Evolutionary conservation across 352 stramenopile species (phyloP).

Genomic region (Pythium plurisporium): DNA sequence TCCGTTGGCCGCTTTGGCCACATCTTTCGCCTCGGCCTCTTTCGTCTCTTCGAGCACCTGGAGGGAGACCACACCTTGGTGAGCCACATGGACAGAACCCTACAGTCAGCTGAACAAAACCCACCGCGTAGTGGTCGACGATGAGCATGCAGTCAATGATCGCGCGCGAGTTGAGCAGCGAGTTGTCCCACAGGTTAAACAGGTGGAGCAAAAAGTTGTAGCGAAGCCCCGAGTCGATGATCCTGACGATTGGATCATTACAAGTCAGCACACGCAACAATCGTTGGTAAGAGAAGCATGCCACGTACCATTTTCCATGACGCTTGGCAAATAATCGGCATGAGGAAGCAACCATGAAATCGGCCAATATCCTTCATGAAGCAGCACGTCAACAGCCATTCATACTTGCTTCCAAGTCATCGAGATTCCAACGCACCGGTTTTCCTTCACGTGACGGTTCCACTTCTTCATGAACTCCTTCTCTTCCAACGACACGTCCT

Average conservation of each 20-base stretch:
- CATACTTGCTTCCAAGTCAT: background rate
- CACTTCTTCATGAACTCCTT: conserved; percentile 91
- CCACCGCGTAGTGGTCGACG: conserved; percentile 50
- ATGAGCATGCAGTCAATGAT: conserved; percentile 89
- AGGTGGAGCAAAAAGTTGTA: conserved; percentile 87
- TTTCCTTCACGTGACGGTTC: conserved; percentile 82
- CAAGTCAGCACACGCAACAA: no score
- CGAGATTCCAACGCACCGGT: conserved; percentile 36
- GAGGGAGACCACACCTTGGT: background rate
- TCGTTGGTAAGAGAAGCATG: no score
- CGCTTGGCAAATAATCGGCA: conserved; percentile 81
- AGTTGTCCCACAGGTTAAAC: conserved; percentile 90
- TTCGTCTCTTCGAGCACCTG: conserved; percentile 36
- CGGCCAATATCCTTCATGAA: conserved; percentile 57
- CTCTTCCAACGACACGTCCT: conserved; percentile 82
- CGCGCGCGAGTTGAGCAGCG: conserved; percentile 73
- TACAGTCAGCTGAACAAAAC: background rate
- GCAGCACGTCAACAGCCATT: background rate
- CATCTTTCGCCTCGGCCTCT: conserved; percentile 15
- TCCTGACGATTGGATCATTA: no score
- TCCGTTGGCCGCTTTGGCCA: background rate
- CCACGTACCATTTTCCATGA: conserved; percentile 74
- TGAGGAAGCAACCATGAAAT: conserved; percentile 86
- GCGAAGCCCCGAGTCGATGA: conserved; percentile 68
- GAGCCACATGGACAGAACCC: background rate